A percentile compares a stretch with the other conserved stretches of the same genome.
Evolutionary conservation across 345 rosid genomes (phyloP).

Genomic region (Lumnitzera littorea): DNA sequence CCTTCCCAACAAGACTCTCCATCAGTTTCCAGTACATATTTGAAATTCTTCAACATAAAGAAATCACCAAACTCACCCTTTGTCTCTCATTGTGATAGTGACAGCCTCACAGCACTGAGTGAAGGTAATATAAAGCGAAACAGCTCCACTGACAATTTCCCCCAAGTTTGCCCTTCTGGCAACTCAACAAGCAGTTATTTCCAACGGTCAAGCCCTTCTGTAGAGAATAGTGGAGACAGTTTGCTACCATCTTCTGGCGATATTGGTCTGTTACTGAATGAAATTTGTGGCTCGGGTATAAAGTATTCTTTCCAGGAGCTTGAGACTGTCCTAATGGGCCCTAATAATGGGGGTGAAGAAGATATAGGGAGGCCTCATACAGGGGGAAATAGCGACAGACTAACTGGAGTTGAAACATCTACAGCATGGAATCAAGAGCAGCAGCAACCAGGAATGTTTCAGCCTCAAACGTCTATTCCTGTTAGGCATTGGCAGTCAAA

Average conservation of each 20-base stretch:
- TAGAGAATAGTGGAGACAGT: conserved; percentile 4
- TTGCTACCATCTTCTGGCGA: conserved; percentile 3
- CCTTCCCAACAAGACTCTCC: conserved; percentile 20
- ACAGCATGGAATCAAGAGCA: conserved; percentile 23
- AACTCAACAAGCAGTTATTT: conserved; percentile 32
- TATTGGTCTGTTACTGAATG: conserved; percentile 18
- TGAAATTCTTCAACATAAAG: conserved; percentile 22
- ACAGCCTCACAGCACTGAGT: conserved; percentile 27
- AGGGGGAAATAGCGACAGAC: conserved; percentile 17
- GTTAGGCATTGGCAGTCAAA: conserved; percentile 21
- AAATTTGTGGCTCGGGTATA: conserved; percentile 24
- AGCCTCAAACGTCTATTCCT: conserved; percentile 23
- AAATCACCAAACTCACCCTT: conserved; percentile 49
- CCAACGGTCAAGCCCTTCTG: conserved; percentile 27
- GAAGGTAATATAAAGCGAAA: conserved; percentile 40
- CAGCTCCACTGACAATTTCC: conserved; percentile 39
- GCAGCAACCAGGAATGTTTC: conserved; percentile 18
- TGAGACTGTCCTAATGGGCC: conserved; percentile 31
- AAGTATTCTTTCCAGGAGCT: conserved; percentile 34
- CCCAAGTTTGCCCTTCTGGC: conserved; percentile 36
- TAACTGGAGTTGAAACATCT: conserved; percentile 22
- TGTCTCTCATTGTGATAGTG: conserved; percentile 29
- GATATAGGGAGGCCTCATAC: conserved; percentile 7
- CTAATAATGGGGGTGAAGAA: conserved; percentile 24
- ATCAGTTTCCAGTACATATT: conserved; percentile 5